A percentile compares a stretch with the other conserved stretches of the same genome.
phyloP scores from a whole-genome alignment of 164 flowering plant genomes.

The Kalanchoe fedtschenkoi region DNA sequence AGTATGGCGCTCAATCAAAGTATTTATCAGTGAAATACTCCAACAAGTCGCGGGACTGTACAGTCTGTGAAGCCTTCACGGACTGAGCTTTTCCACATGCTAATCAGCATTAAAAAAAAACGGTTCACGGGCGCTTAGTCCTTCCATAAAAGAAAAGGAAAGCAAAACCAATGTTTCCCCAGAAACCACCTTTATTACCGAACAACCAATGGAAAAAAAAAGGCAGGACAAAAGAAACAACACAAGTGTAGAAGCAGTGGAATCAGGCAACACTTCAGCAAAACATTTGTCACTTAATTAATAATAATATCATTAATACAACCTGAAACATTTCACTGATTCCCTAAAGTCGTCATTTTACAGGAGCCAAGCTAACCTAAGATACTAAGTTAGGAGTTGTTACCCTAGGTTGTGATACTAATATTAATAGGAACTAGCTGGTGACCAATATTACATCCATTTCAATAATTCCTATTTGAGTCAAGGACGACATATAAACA shows the following conservation, averaged over 20 bases:
- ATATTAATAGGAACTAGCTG: too few species aligned
- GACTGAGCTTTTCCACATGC: neutral
- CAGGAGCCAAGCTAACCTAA: slow-evolving; percentile 2
- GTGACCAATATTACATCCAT: too few species aligned
- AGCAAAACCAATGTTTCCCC: neutral
- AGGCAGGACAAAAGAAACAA: neutral
- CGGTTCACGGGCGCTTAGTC: too few species aligned
- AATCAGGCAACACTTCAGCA: neutral
- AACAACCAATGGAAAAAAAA: neutral
- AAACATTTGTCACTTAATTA: neutral
- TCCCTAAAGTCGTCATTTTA: neutral
- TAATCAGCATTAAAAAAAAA: too few species aligned
- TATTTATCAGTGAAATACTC: neutral
- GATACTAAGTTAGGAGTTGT: slow-evolving; percentile 5
- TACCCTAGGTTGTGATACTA: too few species aligned
- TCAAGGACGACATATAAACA: too few species aligned
- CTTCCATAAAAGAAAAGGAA: too few species aligned
- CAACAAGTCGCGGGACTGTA: neutral
- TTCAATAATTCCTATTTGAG: too few species aligned
- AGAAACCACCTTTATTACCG: neutral
- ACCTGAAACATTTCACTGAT: neutral
- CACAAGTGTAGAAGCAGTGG: neutral
- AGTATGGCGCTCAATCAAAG: neutral
- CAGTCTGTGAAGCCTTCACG: neutral
- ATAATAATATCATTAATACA: neutral